Percentiles rank a stretch among this genome's conserved stretches.
Evolutionary conservation across 2,329 filamentous ascomycete genomes (phyloP).

Genomic region (Ophiostoma sp.): DNA sequence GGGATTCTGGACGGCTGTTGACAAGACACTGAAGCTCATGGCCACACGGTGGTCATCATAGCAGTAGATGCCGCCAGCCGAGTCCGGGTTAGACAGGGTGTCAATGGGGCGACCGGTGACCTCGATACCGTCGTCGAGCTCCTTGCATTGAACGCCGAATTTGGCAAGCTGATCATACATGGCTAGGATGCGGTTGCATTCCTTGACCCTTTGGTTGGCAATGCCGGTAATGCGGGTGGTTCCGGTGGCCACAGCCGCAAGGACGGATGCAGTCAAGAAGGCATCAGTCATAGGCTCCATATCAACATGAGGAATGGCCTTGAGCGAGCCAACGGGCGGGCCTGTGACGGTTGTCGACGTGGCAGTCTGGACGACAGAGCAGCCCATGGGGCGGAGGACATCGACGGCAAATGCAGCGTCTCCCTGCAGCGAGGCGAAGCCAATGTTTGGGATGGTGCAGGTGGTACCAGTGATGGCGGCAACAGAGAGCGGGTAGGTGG

Average conservation of each 20-base stretch:
- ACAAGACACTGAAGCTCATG: conserved; percentile 94
- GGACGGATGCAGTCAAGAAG: conserved; percentile 88
- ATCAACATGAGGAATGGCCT: conserved; percentile 74
- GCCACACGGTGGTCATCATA: conserved; percentile 97
- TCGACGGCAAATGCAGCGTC: conserved; percentile 92
- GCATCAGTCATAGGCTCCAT: conserved; percentile 99
- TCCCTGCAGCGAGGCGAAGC: conserved; percentile 83
- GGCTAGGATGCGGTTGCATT: conserved; percentile 91
- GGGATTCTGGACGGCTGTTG: conserved; percentile 62
- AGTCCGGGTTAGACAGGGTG: conserved; percentile 50
- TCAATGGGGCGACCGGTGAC: conserved; percentile 49
- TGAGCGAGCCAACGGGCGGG: conserved; percentile 66
- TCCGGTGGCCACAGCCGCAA: conserved; percentile 81
- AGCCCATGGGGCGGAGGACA: conserved; percentile 89
- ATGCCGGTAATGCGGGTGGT: conserved; percentile 87
- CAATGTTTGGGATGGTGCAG: conserved; percentile 95
- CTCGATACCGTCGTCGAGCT: conserved; percentile 92
- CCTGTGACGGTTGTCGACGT: conserved; percentile 90
- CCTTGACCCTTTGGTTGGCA: conserved; percentile 95
- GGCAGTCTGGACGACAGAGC: conserved; percentile 75
- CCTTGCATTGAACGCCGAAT: conserved; percentile 78
- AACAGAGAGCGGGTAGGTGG: conserved; percentile 89
- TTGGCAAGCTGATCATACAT: conserved; percentile 95
- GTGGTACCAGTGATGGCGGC: conserved; percentile 94
- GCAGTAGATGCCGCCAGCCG: conserved; percentile 63